These are phyloP conservation scores for Trypanosomatidae sp. DNA, from an alignment of 208 protist genomes.

Conservation along the genomic window DNA sequence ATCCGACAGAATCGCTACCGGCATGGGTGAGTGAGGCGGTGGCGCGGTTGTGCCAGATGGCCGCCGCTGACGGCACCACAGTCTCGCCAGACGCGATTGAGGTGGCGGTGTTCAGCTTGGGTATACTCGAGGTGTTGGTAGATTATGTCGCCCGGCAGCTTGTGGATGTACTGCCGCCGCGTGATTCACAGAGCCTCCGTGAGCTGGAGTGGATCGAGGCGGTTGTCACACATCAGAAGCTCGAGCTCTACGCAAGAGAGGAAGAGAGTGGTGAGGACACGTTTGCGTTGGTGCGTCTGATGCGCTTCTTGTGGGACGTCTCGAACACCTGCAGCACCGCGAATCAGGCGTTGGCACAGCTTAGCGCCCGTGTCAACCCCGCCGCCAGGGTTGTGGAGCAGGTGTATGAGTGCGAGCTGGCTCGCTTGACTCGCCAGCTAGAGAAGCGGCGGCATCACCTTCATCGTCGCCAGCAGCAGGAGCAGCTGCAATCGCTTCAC, in stretches of 20 bases:
- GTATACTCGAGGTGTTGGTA: conserved; percentile 20
- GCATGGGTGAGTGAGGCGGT: conserved; percentile 14
- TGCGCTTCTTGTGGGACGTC: conserved; percentile 24
- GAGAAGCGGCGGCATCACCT: conserved; percentile 10
- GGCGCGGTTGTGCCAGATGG: conserved; percentile 3
- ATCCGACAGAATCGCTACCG: conserved; percentile 34
- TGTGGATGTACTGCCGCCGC: background rate
- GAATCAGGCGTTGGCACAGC: conserved; percentile 10
- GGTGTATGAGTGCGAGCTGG: conserved; percentile 24
- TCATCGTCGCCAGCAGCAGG: background rate
- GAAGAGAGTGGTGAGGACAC: background rate
- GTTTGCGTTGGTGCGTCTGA: conserved; percentile 6
- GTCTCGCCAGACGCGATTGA: conserved; percentile 13
- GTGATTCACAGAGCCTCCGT: background rate
- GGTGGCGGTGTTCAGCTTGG: conserved; percentile 21
- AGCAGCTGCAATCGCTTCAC: background rate
- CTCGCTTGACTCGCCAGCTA: conserved; percentile 14
- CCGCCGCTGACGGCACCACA: background rate
- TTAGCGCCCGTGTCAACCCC: conserved; percentile 9
- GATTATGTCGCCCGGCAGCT: background rate
- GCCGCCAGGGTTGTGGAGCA: conserved; percentile 11
- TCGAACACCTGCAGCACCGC: conserved; percentile 8
- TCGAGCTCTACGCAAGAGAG: background rate
- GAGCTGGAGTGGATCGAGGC: conserved; percentile 21
- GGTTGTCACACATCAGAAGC: background rate